These are phyloP conservation scores for Emericellopsis terricola DNA, from an alignment of 495 filamentous ascomycete species.

Conservation along the genomic window DNA sequence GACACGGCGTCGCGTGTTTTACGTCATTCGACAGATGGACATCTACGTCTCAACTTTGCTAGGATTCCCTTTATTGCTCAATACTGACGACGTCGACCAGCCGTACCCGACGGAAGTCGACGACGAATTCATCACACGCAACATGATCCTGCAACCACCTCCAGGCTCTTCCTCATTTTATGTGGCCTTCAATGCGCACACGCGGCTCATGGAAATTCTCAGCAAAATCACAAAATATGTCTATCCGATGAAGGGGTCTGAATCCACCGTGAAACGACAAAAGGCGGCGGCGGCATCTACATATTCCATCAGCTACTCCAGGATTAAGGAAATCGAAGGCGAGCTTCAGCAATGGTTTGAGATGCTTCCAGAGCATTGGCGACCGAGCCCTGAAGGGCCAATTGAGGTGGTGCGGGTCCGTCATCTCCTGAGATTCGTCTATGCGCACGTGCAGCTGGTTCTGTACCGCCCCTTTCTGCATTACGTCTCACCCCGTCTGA, in stretches of 20 bases:
- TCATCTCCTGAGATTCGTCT: conserved; percentile 72
- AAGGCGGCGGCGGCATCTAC: conserved; percentile 16
- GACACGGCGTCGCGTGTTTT: conserved; percentile 70
- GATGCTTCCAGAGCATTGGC: conserved; percentile 51
- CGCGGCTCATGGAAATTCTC: conserved; percentile 55
- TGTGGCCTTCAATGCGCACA: conserved; percentile 73
- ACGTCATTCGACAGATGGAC: conserved; percentile 84
- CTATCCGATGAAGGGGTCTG: conserved; percentile 67
- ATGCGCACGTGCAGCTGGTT: conserved; percentile 84
- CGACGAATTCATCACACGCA: conserved; percentile 73
- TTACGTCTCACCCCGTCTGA: conserved; percentile 60
- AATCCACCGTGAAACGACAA: conserved; percentile 31
- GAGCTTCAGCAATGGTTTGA: conserved; percentile 80
- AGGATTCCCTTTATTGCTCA: conserved; percentile 70
- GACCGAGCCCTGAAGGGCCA: conserved; percentile 55
- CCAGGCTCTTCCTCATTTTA: conserved; percentile 57
- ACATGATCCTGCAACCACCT: conserved; percentile 56
- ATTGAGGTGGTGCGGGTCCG: conserved; percentile 60
- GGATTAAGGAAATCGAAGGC: conserved; percentile 76
- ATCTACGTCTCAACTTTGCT: conserved; percentile 81
- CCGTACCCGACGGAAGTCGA: conserved; percentile 73
- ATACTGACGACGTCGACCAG: conserved; percentile 83
- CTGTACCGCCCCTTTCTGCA: conserved; percentile 92
- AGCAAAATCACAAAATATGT: conserved; percentile 76
- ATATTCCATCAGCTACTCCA: conserved; percentile 77